A percentile compares a stretch with the other conserved stretches of the same genome.
phyloP scores from a whole-genome alignment of 495 filamentous ascomycete genomes.

The Daldinia grandis region DNA sequence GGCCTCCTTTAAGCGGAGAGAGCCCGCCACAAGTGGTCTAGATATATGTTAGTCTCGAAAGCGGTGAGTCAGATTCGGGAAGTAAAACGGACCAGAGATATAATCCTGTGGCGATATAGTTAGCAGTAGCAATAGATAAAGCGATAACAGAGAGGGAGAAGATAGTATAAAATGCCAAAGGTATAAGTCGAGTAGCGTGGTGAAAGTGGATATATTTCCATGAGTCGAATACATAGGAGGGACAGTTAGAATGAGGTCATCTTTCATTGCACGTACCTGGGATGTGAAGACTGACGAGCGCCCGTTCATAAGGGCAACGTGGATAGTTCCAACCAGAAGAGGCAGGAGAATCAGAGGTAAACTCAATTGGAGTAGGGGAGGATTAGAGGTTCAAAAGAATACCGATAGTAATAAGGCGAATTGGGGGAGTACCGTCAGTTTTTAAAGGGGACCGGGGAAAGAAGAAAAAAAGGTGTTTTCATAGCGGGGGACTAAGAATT shows the following conservation, averaged over 20 bases:
- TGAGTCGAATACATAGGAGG: conserved; percentile 11
- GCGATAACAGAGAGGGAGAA: conserved; percentile 11
- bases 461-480: conserved; percentile 30
- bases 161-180: conserved; percentile 15
- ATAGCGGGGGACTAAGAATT: conserved; percentile 32
- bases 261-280: conserved; percentile 71
- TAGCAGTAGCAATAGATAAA: conserved; percentile 43
- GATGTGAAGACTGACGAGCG: conserved; percentile 93
- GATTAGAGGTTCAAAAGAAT: background rate
- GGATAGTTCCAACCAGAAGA: conserved; percentile 41
- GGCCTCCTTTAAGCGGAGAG: conserved; percentile 53
- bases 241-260: conserved; percentile 34
- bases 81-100: conserved; percentile 77
- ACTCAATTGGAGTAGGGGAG: conserved; percentile 6
- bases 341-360: background rate
- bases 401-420: conserved; percentile 19
- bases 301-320: conserved; percentile 89
- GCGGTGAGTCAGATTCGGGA: conserved; percentile 54
- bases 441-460: conserved; percentile 27
- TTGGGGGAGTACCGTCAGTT: conserved; percentile 30
- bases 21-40: conserved; percentile 99
- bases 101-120: conserved; percentile 73
- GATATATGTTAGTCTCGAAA: conserved; percentile 50
- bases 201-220: conserved; percentile 12
- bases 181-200: conserved; percentile 5